Evolutionary conservation across 164 flowering plant genomes (phyloP), one percentile per base, ranked within the genome.

Genomic region (Cinnamomum chago): DNA sequence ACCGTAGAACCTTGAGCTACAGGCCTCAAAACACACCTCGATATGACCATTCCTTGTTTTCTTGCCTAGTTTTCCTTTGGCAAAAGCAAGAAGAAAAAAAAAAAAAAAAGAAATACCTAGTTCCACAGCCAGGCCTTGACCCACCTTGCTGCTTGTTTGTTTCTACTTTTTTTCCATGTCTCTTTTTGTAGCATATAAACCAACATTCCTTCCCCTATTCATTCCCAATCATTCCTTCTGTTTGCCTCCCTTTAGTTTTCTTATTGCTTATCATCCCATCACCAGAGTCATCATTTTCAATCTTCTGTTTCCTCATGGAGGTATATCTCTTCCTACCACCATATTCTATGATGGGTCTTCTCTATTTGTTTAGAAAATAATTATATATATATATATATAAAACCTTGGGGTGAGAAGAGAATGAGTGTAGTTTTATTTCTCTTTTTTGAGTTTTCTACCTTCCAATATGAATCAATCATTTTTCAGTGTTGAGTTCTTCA

Each of bases 1-100:
- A 60, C 50, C 74, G 80, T 83, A 72, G 84, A 78, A 73, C 75
- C 76, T 80, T 79, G 85, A 79, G 84, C 84, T 78, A 47, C 7
- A 62, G 6, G 27, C 58, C 22, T 28, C 51, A 47, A 18, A 55
- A 40, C 65, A 40, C 65, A 35, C 70, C 78, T 74, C 78, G 76
- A 51, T 64, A 55, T 55, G 73, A 79, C 67, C 69, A 76, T 80
- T 76, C 74, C 80, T 78, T 76, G 81, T 77, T 76, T 65, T 76
- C 73, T 65, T 75, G 77, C 58, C 73, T 72, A 20, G 24, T 70
- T 58, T 70, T 70, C 70, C 80, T 80, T 72, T 78, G 74, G 78
- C n/a, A 73, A 81, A 85, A 84, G 85, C 76, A 82, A 77, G 78
- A 47, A 30, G 35, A 0, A 0, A 30, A 30, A 30, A 30, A 30